Evolutionary conservation across 2,329 filamentous ascomycete genomes (phyloP).

Genomic region (Diaporthe capsici): DNA sequence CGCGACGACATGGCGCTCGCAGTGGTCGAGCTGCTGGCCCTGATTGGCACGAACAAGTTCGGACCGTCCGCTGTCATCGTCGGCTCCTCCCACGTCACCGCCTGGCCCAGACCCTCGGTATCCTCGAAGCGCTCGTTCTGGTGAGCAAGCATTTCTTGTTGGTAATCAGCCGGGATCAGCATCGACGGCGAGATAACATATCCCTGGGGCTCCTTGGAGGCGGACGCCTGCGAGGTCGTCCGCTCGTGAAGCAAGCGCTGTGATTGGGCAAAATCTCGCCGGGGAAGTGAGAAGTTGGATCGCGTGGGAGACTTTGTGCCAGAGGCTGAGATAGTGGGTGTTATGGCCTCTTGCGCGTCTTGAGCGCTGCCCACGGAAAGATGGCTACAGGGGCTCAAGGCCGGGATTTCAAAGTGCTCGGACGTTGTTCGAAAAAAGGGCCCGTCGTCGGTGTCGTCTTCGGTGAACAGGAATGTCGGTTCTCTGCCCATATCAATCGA

Average conservation of each 20-base stretch:
- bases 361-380: constrained; percentile 39
- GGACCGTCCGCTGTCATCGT: constrained; percentile 52
- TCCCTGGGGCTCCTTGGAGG: constrained; percentile 71
- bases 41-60: constrained; percentile 55
- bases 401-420: constrained; percentile 58
- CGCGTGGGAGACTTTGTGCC: constrained; percentile 56
- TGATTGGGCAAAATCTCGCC: constrained; percentile 50
- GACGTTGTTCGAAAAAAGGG: constrained; percentile 43
- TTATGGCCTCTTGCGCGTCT: constrained; percentile 60
- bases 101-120: constrained; percentile 52
- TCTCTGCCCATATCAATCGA: constrained; percentile 63
- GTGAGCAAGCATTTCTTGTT: constrained; percentile 65
- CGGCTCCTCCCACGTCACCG: constrained; percentile 51
- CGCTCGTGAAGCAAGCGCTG: constrained; percentile 54
- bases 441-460: constrained; percentile 42
- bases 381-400: constrained; percentile 64
- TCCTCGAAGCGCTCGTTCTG: constrained; percentile 52
- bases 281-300: constrained; percentile 68
- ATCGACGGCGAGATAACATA: constrained; percentile 73
- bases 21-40: constrained; percentile 69
- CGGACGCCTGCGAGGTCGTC: constrained; percentile 63
- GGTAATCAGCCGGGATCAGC: constrained; percentile 73
- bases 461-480: constrained; percentile 30
- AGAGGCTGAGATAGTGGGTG: constrained; percentile 55
- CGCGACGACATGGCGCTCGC: constrained; percentile 63